These are phyloP conservation scores for Blastocystis sp. DNA, from an alignment of 352 stramenopile species.

Conservation along the genomic window DNA sequence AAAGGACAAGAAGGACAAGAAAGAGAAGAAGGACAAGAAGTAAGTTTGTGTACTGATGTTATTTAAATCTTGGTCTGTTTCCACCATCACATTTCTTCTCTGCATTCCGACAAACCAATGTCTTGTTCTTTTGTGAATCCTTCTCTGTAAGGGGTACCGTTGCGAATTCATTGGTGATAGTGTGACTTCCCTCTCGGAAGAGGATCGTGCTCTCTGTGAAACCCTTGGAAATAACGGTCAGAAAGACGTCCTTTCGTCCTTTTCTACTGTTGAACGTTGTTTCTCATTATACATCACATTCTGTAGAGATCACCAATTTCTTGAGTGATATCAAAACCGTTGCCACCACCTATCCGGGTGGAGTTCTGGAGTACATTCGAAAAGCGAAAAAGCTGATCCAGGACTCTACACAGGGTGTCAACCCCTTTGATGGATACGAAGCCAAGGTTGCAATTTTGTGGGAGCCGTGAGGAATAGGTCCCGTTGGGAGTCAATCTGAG, in stretches of 20 bases:
- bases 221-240: conserved; percentile 5
- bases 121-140: conserved; percentile 33
- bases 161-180: not conserved
- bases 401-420: conserved; percentile 65
- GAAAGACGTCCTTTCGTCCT: conserved; percentile 17
- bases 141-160: not conserved
- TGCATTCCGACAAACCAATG: not conserved
- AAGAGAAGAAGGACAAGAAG: conserved; percentile 62
- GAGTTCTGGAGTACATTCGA: conserved; percentile 64
- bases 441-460: conserved; percentile 36
- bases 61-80: conserved; percentile 42
- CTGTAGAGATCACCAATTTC: conserved; percentile 51
- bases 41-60: conserved; percentile 43
- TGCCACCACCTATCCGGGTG: conserved; percentile 63
- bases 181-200: conserved; percentile 27
- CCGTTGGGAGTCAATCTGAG: conserved; percentile 62
- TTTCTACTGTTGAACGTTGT: conserved; percentile 14
- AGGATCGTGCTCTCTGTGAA: conserved; percentile 24
- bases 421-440: conserved; percentile 65
- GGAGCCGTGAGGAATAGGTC: conserved; percentile 35
- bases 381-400: conserved; percentile 64
- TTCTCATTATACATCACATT: not conserved
- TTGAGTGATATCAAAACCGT: conserved; percentile 55
- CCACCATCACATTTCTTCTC: not conserved
- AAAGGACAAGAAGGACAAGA: conserved; percentile 64